These are phyloP conservation scores for Xenoacremonium recifei DNA, from an alignment of 2,329 filamentous ascomycete species.

Conservation along the genomic window DNA sequence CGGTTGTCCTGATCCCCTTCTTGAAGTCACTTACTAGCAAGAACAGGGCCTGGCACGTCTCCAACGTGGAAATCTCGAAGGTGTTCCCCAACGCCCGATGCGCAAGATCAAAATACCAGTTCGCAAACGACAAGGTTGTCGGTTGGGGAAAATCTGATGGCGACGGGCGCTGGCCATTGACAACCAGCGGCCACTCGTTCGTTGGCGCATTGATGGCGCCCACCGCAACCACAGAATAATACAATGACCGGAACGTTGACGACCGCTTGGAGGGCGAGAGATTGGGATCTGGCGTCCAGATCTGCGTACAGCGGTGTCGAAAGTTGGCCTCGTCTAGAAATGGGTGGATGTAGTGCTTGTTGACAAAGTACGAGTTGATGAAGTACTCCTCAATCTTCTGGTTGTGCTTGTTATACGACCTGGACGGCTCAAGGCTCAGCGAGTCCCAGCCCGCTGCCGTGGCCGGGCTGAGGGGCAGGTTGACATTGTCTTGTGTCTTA, in stretches of 20 bases:
- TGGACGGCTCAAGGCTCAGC: no score
- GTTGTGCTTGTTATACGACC: neutral
- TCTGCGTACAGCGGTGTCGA: neutral
- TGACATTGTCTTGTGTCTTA: neutral
- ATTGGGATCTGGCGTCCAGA: neutral
- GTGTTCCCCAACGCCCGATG: conserved; percentile 2
- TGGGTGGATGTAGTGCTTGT: conserved; percentile 3
- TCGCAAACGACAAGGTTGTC: neutral
- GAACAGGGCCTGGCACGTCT: conserved; percentile 2
- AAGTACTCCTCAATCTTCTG: conserved; percentile 1
- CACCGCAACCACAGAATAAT: conserved; percentile 2
- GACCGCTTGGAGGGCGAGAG: conserved; percentile 1
- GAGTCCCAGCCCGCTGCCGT: neutral
- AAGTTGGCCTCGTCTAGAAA: conserved; percentile 2
- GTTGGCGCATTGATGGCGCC: conserved; percentile 2
- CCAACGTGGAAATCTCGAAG: conserved; percentile 2
- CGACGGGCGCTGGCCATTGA: neutral
- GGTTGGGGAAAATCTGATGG: neutral
- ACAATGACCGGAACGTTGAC: conserved; percentile 1
- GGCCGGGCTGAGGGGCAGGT: neutral
- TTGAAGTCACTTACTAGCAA: conserved; percentile 1
- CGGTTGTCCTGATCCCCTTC: no score
- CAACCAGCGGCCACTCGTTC: neutral
- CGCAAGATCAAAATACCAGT: conserved; percentile 4
- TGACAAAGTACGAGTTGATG: conserved; percentile 3